phyloP scores from a whole-genome alignment of 768 basidiomycete genomes.

The Lactarius psammicola region DNA sequence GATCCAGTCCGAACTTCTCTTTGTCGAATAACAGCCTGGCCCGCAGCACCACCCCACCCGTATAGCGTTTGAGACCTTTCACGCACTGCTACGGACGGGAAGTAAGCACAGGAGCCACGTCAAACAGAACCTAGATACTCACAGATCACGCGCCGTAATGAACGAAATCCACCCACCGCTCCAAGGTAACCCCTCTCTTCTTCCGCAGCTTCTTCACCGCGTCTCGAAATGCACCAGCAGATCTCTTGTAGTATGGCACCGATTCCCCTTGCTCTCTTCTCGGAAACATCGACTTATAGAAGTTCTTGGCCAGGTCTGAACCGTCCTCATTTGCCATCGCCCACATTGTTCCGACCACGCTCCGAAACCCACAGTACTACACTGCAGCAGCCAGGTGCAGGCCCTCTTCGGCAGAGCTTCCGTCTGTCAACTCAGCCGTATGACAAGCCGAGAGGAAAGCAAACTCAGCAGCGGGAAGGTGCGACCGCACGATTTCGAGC shows the following conservation, averaged over 20 bases:
- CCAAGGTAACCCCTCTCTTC: not conserved
- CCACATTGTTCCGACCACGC: not conserved
- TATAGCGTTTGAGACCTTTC: no score
- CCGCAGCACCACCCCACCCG: no score
- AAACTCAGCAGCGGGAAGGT: not conserved
- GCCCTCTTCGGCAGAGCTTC: not conserved
- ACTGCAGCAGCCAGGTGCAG: not conserved
- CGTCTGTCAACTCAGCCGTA: not conserved
- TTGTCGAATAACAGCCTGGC: no score
- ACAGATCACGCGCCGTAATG: not conserved
- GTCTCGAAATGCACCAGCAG: not conserved
- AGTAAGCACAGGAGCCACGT: not conserved
- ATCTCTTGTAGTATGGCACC: not conserved
- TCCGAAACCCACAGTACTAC: not conserved
- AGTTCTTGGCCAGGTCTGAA: not conserved
- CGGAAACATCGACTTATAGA: not conserved
- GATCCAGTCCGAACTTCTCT: no score
- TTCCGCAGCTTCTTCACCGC: not conserved
- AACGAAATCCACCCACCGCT: slow-evolving; percentile 9
- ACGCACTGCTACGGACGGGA: no score
- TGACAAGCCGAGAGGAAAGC: not conserved
- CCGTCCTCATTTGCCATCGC: not conserved
- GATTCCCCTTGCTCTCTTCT: not conserved
- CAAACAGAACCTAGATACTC: not conserved
- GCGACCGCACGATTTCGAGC: not conserved